Conservation (phyloP, 169 alveolate genomes). For the Plasmodium cynomolgi region DNA sequence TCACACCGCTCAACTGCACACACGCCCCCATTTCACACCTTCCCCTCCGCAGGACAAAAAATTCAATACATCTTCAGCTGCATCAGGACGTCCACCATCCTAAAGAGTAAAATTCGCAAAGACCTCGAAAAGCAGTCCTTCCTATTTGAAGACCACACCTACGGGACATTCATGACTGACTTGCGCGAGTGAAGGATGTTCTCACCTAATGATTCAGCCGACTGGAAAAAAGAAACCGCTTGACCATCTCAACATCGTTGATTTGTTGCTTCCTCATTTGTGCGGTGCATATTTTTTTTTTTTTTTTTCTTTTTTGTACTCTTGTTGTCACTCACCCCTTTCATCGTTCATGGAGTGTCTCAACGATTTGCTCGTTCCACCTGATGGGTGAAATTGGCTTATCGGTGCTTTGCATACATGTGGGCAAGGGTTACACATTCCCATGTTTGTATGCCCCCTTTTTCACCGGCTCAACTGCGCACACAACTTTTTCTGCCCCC, state of each 20-base stretch:
- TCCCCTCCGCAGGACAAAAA: constrained; percentile 38
- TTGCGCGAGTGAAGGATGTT: neutral
- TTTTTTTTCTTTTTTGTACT: too few species aligned
- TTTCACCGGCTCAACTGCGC: neutral
- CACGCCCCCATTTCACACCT: neutral
- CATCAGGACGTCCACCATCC: constrained; percentile 51
- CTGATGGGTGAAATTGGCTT: neutral
- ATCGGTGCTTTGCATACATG: neutral
- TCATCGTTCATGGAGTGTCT: neutral
- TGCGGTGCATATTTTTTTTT: neutral
- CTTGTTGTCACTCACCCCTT: neutral
- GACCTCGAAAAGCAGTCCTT: constrained; percentile 72
- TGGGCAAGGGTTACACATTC: neutral
- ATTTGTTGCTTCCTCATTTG: neutral
- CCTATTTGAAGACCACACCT: constrained; percentile 61
- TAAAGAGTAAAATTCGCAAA: constrained; percentile 61
- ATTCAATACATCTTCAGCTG: constrained; percentile 60
- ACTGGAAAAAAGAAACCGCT: neutral
- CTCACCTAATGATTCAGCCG: neutral
- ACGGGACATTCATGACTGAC: constrained; percentile 65
- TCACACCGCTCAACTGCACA: neutral
- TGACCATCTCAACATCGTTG: neutral
- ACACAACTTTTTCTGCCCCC: neutral
- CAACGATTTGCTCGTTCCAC: neutral
- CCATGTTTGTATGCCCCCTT: neutral